phyloP scores from a whole-genome alignment of 2,329 filamentous ascomycete species.

The Lasiodiplodia sp. region DNA sequence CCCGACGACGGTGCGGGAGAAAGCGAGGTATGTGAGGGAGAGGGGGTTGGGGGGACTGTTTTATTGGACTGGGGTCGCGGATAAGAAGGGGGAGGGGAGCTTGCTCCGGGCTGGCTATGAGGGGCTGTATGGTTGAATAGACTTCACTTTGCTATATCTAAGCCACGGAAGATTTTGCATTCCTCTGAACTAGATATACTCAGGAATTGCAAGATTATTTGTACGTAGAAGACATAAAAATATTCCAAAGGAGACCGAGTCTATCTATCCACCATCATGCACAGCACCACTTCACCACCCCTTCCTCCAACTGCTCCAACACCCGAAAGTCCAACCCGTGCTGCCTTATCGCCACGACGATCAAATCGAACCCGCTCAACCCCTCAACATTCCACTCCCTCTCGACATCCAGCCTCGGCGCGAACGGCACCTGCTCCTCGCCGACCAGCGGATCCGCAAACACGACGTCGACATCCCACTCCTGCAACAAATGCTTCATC shows the following conservation, averaged over 20 bases:
- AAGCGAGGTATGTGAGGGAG: slow-evolving; percentile 75
- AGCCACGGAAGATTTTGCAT: neutral
- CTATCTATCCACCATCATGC: neutral
- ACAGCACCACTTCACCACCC: slow-evolving; percentile 36
- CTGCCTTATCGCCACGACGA: slow-evolving; percentile 56
- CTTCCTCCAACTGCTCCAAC: slow-evolving; percentile 45
- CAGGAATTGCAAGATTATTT: neutral
- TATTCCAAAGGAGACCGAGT: neutral
- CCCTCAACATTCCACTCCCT: slow-evolving; percentile 49
- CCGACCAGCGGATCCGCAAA: slow-evolving; percentile 57
- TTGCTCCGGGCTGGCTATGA: neutral
- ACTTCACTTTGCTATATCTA: neutral
- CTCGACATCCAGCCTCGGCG: slow-evolving; percentile 48
- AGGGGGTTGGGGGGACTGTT: slow-evolving; percentile 77
- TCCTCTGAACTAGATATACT: neutral
- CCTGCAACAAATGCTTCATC: slow-evolving; percentile 44
- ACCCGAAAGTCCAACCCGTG: slow-evolving; percentile 52
- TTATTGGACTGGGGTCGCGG: slow-evolving; percentile 11
- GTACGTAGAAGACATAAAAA: neutral
- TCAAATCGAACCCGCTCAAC: slow-evolving; percentile 53
- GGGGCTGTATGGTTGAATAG: neutral
- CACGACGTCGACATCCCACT: slow-evolving; percentile 50
- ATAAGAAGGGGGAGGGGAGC: slow-evolving; percentile 4
- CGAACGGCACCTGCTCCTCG: slow-evolving; percentile 52
- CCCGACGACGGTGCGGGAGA: slow-evolving; percentile 75